Evolutionary conservation across 2,329 filamentous ascomycete species (phyloP).

Genomic region (Colletotrichum brevisporum): DNA sequence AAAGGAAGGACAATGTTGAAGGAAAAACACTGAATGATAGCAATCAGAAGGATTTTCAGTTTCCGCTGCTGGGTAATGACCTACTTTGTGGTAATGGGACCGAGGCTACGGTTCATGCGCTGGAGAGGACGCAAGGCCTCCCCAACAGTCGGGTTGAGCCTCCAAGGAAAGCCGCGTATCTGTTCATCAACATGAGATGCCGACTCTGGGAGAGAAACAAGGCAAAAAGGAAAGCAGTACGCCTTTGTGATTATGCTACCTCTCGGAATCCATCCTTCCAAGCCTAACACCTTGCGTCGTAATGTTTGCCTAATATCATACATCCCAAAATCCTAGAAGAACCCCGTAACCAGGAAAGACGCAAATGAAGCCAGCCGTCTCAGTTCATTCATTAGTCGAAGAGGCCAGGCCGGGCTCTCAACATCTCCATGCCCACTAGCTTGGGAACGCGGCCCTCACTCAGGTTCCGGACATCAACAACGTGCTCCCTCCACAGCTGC

Average conservation of each 20-base stretch:
- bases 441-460: conserved; percentile 20
- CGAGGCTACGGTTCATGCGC: too few relatives aligned
- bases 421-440: conserved; percentile 35
- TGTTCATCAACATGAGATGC: too few relatives aligned
- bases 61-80: too few relatives aligned
- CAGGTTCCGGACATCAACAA: conserved; percentile 11
- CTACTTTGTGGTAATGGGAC: too few relatives aligned
- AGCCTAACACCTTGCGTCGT: conserved; percentile 31
- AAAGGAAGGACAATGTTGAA: too few relatives aligned
- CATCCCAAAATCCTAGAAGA: conserved; percentile 10
- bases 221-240: background rate
- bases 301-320: conserved; percentile 25
- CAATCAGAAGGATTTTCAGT: too few relatives aligned
- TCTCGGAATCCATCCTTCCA: background rate
- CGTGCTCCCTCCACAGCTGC: conserved; percentile 30
- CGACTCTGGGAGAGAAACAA: background rate
- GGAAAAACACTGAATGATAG: too few relatives aligned
- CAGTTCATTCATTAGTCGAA: conserved; percentile 24
- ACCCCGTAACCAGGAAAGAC: conserved; percentile 1
- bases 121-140: too few relatives aligned
- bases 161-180: too few relatives aligned
- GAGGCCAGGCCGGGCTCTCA: conserved; percentile 25
- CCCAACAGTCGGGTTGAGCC: too few relatives aligned
- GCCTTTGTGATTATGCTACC: background rate
- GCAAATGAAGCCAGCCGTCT: background rate